Evolutionary conservation across 495 filamentous ascomycete species (phyloP).

Genomic region (Penicillium mononematosum): DNA sequence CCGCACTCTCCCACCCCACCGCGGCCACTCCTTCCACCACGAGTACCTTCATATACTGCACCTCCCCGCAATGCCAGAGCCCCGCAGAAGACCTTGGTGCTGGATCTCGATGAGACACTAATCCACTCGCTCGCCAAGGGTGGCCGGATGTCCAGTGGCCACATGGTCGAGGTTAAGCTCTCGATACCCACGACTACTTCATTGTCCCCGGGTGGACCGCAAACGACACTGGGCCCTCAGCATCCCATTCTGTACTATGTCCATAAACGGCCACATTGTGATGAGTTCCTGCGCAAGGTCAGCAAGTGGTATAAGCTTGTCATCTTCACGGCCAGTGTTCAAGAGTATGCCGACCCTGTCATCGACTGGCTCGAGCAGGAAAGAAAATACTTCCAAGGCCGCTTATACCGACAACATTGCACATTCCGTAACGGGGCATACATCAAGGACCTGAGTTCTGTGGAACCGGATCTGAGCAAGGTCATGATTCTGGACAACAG

Average conservation of each 20-base stretch:
- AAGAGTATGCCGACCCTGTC: slow-evolving; percentile 97
- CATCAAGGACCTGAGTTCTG: slow-evolving; percentile 94
- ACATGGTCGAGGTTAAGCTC: slow-evolving; percentile 98
- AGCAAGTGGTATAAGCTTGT: slow-evolving; percentile 99
- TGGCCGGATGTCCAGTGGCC: slow-evolving; percentile 90
- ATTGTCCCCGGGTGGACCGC: slow-evolving; percentile 58
- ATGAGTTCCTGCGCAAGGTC: slow-evolving; percentile 92
- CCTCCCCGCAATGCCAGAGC: slow-evolving; percentile 44
- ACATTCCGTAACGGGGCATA: slow-evolving; percentile 92
- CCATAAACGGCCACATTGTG: slow-evolving; percentile 94
- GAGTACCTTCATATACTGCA: slow-evolving; percentile 77
- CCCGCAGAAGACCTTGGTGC: slow-evolving; percentile 83
- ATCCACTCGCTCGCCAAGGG: slow-evolving; percentile 98
- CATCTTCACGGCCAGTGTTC: slow-evolving; percentile 93
- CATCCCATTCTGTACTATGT: slow-evolving; percentile 99
- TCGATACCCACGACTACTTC: slow-evolving; percentile 60
- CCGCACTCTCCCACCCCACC: slow-evolving; percentile 86
- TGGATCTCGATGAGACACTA: slow-evolving; percentile 94
- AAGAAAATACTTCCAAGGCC: slow-evolving; percentile 86
- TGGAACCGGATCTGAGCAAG: slow-evolving; percentile 93
- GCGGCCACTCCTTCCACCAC: slow-evolving; percentile 80
- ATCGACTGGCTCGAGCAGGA: slow-evolving; percentile 99
- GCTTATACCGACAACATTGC: slow-evolving; percentile 96
- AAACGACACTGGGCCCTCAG: slow-evolving; percentile 71
- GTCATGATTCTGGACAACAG: slow-evolving; percentile 99